Base-by-base conservation (phyloP, 2,329 filamentous ascomycete species). In the Pseudopithomyces chartarum region DNA sequence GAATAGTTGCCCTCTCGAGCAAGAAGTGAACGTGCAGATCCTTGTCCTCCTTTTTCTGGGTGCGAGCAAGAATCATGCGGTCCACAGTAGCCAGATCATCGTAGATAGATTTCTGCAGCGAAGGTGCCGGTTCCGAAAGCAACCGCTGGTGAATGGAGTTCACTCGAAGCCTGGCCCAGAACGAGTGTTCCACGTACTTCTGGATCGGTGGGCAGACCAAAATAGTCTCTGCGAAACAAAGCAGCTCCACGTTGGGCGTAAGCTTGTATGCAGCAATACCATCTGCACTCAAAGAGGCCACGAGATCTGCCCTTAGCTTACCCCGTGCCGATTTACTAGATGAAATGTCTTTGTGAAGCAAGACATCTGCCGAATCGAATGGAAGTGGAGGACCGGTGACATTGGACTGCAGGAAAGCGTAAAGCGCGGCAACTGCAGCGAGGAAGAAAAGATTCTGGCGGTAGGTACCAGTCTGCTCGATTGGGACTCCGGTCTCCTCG, bases 261-360 rank as follows among this genome's bases (percentile, higher is more conserved):
- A 96, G 83, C 46, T 88, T 86, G 75, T 98, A 99, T 0, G 90
- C 89, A 0, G 90, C 89, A 44, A 96, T 89, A 11, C 95, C 95
- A 73, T 99, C 95, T 0, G 92, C 82, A 22, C 88, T 86, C 8
- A 98, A 81, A 15, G 85, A 85, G 2, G 78, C 77, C n/a, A 96
- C 79, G 50, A 92, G 86, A n/a, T 82, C 76, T 59, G 82, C 81
- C 53, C 84, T 65, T 8, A 66, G 55, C 0, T 73, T 69, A 42
- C 76, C 75, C 1, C 83, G 63, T 3, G 65, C 59, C 17, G 68
- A 55, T 2, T 61, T 42, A 55, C 76, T 68, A 2, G 61, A 61
- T 59, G 78, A 80, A 3, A 82, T 71, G 26, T 78, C 75, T n/a
- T 78, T 65, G 1, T 83, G 81, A 3, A 89, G 67, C 6, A 88